A percentile compares a stretch with the other conserved stretches of the same genome.
phyloP scores from a whole-genome alignment of 2,329 filamentous ascomycete genomes.

The Ophiostoma sp. region DNA sequence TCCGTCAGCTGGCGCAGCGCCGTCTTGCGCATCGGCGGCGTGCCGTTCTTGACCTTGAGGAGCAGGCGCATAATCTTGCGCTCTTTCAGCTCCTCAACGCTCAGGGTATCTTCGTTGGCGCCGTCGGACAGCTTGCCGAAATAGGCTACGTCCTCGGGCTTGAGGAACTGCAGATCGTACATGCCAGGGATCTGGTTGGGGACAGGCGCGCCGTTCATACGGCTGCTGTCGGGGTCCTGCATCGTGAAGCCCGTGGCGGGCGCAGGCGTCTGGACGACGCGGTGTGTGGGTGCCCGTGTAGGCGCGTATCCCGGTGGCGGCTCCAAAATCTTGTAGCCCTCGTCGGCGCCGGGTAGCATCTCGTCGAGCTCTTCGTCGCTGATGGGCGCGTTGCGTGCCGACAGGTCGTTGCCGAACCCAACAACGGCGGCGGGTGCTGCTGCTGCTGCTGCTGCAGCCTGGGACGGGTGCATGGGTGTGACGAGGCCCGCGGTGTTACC shows the following conservation, averaged over 20 bases:
- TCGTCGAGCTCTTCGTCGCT: conserved; percentile 93
- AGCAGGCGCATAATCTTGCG: conserved; percentile 97
- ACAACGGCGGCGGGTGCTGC: conserved; percentile 39
- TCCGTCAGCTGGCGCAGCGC: conserved; percentile 95
- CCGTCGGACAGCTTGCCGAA: conserved; percentile 97
- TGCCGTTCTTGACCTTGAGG: conserved; percentile 98
- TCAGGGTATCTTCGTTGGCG: conserved; percentile 85
- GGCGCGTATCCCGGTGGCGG: conserved; percentile 91
- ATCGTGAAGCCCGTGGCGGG: conserved; percentile 92
- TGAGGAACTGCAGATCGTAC: conserved; percentile 96
- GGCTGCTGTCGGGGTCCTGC: conserved; percentile 86
- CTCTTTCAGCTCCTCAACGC: conserved; percentile 94
- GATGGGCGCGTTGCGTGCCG: conserved; percentile 74
- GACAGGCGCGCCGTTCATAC: conserved; percentile 82
- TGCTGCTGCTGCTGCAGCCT: conserved; percentile 51
- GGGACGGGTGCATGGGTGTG: conserved; percentile 74
- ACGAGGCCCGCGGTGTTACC: conserved; percentile 68
- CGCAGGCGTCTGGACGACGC: conserved; percentile 70
- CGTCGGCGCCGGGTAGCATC: conserved; percentile 81
- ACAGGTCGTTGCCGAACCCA: conserved; percentile 77
- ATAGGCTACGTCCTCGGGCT: conserved; percentile 97
- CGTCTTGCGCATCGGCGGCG: conserved; percentile 97
- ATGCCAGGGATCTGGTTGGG: conserved; percentile 95
- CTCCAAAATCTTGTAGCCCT: conserved; percentile 90
- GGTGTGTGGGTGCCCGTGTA: conserved; percentile 72